Evolutionary conservation across 257 asterid species (phyloP).

Genomic region (Striga asiatica): DNA sequence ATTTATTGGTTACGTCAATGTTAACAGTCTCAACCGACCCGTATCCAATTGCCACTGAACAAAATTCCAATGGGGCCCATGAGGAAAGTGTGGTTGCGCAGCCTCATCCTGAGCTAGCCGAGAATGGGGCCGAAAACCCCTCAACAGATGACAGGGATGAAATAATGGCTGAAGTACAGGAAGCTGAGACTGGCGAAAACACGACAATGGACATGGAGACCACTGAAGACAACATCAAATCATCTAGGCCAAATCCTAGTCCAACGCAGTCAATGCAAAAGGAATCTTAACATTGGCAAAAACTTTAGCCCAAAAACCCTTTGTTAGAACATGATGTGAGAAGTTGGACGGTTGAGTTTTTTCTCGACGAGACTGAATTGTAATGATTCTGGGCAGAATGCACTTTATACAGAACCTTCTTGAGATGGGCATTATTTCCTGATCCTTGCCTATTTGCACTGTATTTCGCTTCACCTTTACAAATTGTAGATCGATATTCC

Average conservation of each 20-base stretch:
- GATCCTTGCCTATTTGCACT: no score
- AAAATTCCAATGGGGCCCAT: slow-evolving; percentile 30
- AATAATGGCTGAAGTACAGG: slow-evolving; percentile 74
- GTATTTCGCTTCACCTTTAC: no score
- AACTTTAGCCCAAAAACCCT: background rate
- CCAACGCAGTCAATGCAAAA: slow-evolving; percentile 34
- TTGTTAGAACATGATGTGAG: background rate
- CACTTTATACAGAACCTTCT: background rate
- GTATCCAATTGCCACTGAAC: slow-evolving; percentile 20
- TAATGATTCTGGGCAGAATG: background rate
- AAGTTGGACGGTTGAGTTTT: background rate
- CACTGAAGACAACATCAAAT: slow-evolving; percentile 39
- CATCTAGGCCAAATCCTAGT: slow-evolving; percentile 50
- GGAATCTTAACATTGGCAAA: background rate
- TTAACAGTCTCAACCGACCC: slow-evolving; percentile 39
- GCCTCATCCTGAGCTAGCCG: slow-evolving; percentile 10
- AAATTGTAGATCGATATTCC: no score
- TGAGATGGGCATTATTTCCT: no score
- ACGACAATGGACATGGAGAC: slow-evolving; percentile 61
- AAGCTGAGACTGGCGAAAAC: slow-evolving; percentile 42
- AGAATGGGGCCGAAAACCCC: slow-evolving; percentile 45
- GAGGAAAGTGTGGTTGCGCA: slow-evolving; percentile 22
- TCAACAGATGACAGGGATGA: slow-evolving; percentile 50
- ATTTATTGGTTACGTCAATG: slow-evolving; percentile 66
- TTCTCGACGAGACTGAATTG: background rate